These are phyloP conservation scores for Ceriops tagal DNA, from an alignment of 345 rosid genomes.

Conservation along the genomic window DNA sequence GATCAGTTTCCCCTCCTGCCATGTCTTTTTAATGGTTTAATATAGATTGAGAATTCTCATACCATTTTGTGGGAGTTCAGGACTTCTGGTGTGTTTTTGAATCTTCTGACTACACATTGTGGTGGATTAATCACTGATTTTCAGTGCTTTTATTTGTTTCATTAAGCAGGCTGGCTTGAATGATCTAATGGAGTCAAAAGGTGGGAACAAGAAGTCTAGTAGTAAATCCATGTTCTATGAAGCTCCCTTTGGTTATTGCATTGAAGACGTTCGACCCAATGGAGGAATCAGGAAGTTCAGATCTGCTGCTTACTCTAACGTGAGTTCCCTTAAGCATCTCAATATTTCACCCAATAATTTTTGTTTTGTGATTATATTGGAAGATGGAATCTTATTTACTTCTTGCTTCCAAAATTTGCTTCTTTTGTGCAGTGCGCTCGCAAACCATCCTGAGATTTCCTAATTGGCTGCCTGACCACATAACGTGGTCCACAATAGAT, in stretches of 20 bases:
- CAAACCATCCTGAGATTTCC: constrained; percentile 33
- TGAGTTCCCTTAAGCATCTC: constrained; percentile 20
- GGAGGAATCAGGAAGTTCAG: constrained; percentile 91
- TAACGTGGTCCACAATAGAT: constrained; percentile 7
- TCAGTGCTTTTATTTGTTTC: not conserved
- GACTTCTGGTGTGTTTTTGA: not conserved
- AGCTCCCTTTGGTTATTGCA: constrained; percentile 92
- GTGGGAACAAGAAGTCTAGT: constrained; percentile 72
- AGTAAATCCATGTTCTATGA: constrained; percentile 61
- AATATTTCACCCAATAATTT: not conserved
- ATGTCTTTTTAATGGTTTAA: too few relatives aligned
- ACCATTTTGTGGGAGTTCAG: too few relatives aligned
- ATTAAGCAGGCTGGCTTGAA: constrained; percentile 29
- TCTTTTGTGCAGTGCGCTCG: constrained; percentile 32
- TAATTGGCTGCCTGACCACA: constrained; percentile 8
- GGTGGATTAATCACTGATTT: not conserved
- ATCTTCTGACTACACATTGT: not conserved
- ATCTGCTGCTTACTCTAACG: constrained; percentile 95
- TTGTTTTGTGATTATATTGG: not conserved
- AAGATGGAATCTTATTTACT: not conserved
- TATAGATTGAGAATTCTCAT: too few relatives aligned
- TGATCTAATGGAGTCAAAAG: constrained; percentile 88
- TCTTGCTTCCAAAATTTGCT: not conserved
- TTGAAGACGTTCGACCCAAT: constrained; percentile 85
- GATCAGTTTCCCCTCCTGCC: too few relatives aligned